Evolutionary conservation across 2,329 filamentous ascomycete genomes (phyloP).

Genomic region (Elsinoe fawcettii): DNA sequence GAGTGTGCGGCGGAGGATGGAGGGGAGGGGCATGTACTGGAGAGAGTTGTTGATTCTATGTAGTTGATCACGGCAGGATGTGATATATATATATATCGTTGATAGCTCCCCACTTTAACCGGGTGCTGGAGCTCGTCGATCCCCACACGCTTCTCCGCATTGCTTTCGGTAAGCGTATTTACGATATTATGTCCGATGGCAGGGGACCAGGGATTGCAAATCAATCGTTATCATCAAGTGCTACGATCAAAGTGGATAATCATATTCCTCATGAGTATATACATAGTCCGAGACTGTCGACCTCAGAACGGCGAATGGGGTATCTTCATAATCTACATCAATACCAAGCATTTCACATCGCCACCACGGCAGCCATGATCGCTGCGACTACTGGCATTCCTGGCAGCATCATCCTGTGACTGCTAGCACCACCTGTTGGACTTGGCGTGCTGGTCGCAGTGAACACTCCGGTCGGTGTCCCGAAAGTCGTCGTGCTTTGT

Average conservation of each 20-base stretch:
- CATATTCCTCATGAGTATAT: neutral
- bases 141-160: neutral
- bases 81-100: neutral
- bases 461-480: constrained; percentile 30
- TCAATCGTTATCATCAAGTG: neutral
- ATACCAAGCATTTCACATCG: neutral
- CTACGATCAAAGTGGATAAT: neutral
- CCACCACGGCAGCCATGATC: neutral
- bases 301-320: neutral
- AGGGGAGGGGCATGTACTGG: neutral
- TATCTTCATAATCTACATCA: neutral
- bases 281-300: neutral
- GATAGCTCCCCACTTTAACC: neutral
- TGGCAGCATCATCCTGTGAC: neutral
- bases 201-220: neutral
- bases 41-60: neutral
- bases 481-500: neutral
- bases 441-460: constrained; percentile 32
- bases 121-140: neutral
- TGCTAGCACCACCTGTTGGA: constrained; percentile 19
- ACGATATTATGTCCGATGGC: neutral
- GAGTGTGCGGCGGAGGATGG: neutral
- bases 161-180: neutral
- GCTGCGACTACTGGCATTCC: neutral
- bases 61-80: neutral